These are phyloP conservation scores for Penstemon davidsonii DNA, from an alignment of 257 asterid species.

Conservation along the genomic window DNA sequence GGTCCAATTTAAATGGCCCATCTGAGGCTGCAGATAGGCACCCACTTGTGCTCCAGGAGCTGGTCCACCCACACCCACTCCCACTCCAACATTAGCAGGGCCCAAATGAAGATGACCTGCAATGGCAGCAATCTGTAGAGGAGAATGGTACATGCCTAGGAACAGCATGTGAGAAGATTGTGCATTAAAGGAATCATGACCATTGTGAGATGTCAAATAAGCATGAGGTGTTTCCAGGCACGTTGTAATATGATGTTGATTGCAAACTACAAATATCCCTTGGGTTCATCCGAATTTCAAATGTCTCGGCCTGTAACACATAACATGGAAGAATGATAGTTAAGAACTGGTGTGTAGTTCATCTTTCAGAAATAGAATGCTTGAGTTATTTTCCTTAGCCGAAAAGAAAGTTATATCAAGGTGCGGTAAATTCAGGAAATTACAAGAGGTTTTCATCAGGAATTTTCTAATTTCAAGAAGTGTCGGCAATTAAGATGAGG, in stretches of 20 bases:
- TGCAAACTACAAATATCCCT: constrained; percentile 70
- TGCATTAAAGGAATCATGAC: constrained; percentile 38
- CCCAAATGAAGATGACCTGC: constrained; percentile 82
- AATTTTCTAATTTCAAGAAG: neutral
- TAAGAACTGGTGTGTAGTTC: neutral
- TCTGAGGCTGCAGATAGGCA: constrained; percentile 86
- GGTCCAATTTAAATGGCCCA: constrained; percentile 88
- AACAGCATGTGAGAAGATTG: constrained; percentile 95
- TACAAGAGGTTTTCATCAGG: too few species aligned
- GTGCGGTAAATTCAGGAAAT: too few species aligned
- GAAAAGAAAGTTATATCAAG: too few species aligned
- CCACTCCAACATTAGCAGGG: constrained; percentile 71
- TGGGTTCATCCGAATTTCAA: constrained; percentile 90
- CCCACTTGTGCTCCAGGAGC: constrained; percentile 83
- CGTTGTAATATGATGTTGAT: constrained; percentile 76
- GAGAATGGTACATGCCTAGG: constrained; percentile 65
- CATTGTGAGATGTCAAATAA: constrained; percentile 76
- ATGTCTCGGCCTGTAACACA: constrained; percentile 74
- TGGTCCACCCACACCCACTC: constrained; percentile 75
- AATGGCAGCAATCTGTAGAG: constrained; percentile 65
- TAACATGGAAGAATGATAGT: neutral
- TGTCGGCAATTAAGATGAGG: neutral
- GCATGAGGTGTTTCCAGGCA: constrained; percentile 83
- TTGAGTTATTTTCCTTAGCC: too few species aligned
- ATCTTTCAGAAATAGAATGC: too few species aligned